These are phyloP conservation scores for Fusarium algeriense DNA, from an alignment of 2,329 filamentous ascomycete genomes.

Conservation along the genomic window DNA sequence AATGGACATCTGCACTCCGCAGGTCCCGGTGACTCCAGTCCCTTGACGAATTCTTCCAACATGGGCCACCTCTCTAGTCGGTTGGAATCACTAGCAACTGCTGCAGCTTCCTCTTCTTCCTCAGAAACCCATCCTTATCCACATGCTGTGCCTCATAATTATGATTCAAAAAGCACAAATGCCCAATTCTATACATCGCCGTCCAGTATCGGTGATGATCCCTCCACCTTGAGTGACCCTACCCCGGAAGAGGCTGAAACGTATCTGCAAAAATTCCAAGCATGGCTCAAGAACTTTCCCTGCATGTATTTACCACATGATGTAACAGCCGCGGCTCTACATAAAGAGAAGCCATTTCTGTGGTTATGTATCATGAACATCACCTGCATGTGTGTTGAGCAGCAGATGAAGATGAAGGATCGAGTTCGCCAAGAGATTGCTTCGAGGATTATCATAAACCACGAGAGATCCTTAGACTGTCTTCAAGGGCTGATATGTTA, in stretches of 20 bases:
- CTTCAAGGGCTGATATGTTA: constrained; percentile 63
- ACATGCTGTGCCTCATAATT: constrained; percentile 19
- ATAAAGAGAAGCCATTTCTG: constrained; percentile 59
- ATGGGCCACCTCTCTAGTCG: constrained; percentile 45
- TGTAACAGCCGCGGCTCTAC: constrained; percentile 56
- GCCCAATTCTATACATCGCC: constrained; percentile 12
- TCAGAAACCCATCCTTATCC: constrained; percentile 27
- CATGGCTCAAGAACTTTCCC: constrained; percentile 58
- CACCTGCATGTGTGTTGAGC: constrained; percentile 56
- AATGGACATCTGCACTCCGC: constrained; percentile 31
- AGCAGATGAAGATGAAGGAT: constrained; percentile 56
- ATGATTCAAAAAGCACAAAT: constrained; percentile 13
- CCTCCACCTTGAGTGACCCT: constrained; percentile 46
- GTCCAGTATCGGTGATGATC: constrained; percentile 34
- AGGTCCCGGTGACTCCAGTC: constrained; percentile 11
- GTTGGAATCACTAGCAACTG: constrained; percentile 54
- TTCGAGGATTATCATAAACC: constrained; percentile 60
- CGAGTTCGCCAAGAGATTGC: constrained; percentile 59
- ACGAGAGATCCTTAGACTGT: constrained; percentile 65
- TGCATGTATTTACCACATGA: constrained; percentile 57
- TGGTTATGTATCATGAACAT: constrained; percentile 64
- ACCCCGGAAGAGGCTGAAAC: constrained; percentile 55
- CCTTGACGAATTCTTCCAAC: constrained; percentile 25
- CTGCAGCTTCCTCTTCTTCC: constrained; percentile 51
- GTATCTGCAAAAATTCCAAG: constrained; percentile 57